Conservation (phyloP, 495 filamentous ascomycete genomes). For the Letharia lupina region DNA sequence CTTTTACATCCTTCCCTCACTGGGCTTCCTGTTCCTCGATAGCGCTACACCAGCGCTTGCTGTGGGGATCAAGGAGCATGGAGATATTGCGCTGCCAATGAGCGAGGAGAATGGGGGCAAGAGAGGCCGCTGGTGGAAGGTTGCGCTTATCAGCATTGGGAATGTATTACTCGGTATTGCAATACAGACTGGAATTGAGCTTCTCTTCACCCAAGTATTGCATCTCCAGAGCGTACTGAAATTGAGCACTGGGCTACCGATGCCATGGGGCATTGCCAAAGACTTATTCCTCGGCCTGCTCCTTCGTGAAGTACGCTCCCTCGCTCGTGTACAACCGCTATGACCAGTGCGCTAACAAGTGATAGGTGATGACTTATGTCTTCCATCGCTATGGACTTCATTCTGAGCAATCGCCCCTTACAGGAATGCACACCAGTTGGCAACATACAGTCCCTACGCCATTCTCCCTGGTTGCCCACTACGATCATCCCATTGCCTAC, state of each 20-base stretch:
- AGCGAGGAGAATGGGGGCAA: conserved; percentile 40
- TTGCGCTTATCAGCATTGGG: conserved; percentile 42
- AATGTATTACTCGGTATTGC: conserved; percentile 56
- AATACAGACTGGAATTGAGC: conserved; percentile 51
- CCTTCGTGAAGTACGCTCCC: conserved; percentile 44
- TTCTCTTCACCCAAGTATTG: conserved; percentile 43
- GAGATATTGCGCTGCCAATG: conserved; percentile 53
- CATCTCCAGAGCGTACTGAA: conserved; percentile 47
- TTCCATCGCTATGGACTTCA: conserved; percentile 70
- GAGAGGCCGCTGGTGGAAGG: conserved; percentile 39
- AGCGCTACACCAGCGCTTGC: conserved; percentile 56
- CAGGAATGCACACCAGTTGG: conserved; percentile 51
- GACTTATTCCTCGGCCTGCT: conserved; percentile 44
- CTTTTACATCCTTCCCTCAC: conserved; percentile 66
- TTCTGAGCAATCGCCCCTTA: conserved; percentile 27
- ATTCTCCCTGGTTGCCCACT: conserved; percentile 60
- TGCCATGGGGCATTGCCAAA: conserved; percentile 53
- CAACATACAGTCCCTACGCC: conserved; percentile 56
- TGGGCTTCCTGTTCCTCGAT: conserved; percentile 69
- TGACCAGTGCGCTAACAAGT: conserved; percentile 26
- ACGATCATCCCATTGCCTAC: conserved; percentile 74
- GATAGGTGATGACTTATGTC: conserved; percentile 46
- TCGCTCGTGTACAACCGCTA: not conserved
- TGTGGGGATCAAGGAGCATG: conserved; percentile 59
- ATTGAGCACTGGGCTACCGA: conserved; percentile 49